A percentile compares a stretch with the other conserved stretches of the same genome.
Evolutionary conservation across 768 basidiomycete genomes (phyloP).

Genomic region (Calocybe gangraenosa): DNA sequence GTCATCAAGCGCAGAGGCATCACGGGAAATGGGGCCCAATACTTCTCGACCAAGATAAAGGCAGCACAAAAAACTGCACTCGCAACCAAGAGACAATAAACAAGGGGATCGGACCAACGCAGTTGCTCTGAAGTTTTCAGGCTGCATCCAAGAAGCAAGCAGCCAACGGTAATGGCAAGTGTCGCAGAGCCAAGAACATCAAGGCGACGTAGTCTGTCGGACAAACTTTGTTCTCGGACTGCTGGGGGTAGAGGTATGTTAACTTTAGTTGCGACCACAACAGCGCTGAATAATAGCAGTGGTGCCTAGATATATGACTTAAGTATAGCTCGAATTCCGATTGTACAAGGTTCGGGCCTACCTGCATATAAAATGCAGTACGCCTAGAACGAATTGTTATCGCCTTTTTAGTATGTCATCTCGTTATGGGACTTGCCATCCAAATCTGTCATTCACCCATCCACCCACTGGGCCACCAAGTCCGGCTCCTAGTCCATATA

Average conservation of each 20-base stretch:
- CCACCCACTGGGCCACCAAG: conserved; percentile 79
- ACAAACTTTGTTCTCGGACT: conserved; percentile 51
- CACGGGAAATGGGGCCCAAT: conserved; percentile 78
- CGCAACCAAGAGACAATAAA: conserved; percentile 59
- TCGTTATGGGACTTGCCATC: conserved; percentile 56
- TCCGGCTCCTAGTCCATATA: conserved; percentile 81
- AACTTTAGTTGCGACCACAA: conserved; percentile 71
- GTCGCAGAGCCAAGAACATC: conserved; percentile 84
- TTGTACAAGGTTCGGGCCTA: conserved; percentile 25
- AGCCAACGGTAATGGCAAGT: conserved; percentile 66
- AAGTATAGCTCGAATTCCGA: not conserved
- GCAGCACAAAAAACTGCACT: conserved; percentile 49
- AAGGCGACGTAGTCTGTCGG: conserved; percentile 70
- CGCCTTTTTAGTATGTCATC: conserved; percentile 4
- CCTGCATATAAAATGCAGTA: conserved; percentile 83
- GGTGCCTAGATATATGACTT: conserved; percentile 52
- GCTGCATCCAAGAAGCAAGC: conserved; percentile 71
- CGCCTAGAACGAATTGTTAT: conserved; percentile 49
- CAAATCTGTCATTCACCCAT: conserved; percentile 81
- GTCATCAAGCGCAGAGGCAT: conserved; percentile 82
- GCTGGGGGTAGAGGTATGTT: conserved; percentile 72
- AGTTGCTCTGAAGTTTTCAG: conserved; percentile 77
- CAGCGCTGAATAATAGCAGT: conserved; percentile 64
- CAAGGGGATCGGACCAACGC: conserved; percentile 68
- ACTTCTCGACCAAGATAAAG: conserved; percentile 79